phyloP scores from a whole-genome alignment of 257 asterid species.

The Solanum megistacrolobum region DNA sequence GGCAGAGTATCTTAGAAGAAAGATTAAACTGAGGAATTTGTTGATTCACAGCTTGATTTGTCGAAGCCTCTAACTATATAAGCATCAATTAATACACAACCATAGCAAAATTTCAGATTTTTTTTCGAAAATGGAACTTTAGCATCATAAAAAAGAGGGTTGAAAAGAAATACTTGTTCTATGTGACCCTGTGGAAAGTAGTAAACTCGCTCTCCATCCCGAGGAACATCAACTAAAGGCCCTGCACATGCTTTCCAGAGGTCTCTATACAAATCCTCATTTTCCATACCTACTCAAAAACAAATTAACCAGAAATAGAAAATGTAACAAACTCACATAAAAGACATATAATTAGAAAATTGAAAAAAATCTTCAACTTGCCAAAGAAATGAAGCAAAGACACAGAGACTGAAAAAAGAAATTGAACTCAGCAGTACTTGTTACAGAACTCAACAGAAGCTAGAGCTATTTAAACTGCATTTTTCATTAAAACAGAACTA shows the following conservation, averaged over 20 bases:
- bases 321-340: not conserved
- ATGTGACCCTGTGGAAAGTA: slow-evolving; percentile 89
- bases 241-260: slow-evolving; percentile 94
- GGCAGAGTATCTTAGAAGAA: slow-evolving; percentile 74
- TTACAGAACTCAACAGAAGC: not conserved
- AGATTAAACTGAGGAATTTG: slow-evolving; percentile 62
- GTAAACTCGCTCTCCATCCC: slow-evolving; percentile 48
- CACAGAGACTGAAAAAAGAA: not conserved
- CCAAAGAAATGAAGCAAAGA: not conserved
- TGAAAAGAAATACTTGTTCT: slow-evolving; percentile 46
- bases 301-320: not conserved
- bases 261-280: slow-evolving; percentile 37
- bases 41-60: slow-evolving; percentile 48
- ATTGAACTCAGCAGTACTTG: not conserved
- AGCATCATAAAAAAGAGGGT: not conserved
- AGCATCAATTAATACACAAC: not conserved
- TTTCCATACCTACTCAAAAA: slow-evolving; percentile 22
- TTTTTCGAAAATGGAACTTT: not conserved
- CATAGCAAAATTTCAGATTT: not conserved
- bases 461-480: not conserved
- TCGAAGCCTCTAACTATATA: slow-evolving; percentile 74
- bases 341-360: not conserved
- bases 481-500: not conserved
- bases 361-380: not conserved
- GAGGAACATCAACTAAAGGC: slow-evolving; percentile 68